These are phyloP conservation scores for Hypoxylon rubiginosum DNA, from an alignment of 2,329 filamentous ascomycete species.

Conservation along the genomic window DNA sequence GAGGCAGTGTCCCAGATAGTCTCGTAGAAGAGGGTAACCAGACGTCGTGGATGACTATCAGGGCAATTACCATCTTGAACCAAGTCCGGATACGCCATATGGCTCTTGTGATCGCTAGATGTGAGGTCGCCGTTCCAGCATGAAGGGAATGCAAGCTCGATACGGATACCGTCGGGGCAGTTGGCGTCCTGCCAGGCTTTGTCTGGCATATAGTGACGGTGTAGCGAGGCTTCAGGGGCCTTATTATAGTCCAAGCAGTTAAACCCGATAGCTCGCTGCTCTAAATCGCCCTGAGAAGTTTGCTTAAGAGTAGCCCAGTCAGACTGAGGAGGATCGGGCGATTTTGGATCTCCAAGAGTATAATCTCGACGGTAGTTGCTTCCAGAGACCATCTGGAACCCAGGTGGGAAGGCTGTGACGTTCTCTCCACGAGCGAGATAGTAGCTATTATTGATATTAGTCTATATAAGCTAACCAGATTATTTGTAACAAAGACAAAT, in stretches of 20 bases:
- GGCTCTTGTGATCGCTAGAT: conserved; percentile 68
- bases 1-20: conserved; percentile 84
- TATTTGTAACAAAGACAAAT: not conserved
- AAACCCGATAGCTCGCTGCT: conserved; percentile 89
- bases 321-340: conserved; percentile 75
- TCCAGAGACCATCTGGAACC: conserved; percentile 87
- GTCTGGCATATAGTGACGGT: conserved; percentile 84
- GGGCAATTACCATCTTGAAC: conserved; percentile 85
- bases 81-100: conserved; percentile 83
- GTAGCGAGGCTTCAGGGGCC: conserved; percentile 78
- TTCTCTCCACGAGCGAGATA: conserved; percentile 78
- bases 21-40: conserved; percentile 86
- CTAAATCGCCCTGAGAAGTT: conserved; percentile 75
- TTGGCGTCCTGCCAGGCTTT: conserved; percentile 84
- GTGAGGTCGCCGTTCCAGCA: conserved; percentile 86
- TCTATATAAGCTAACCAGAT: not conserved
- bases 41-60: conserved; percentile 72
- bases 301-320: conserved; percentile 74
- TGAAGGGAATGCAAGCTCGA: conserved; percentile 89
- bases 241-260: conserved; percentile 90
- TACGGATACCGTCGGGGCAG: conserved; percentile 83
- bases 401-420: conserved; percentile 79
- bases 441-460: conserved; percentile 69
- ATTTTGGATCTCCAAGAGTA: conserved; percentile 74
- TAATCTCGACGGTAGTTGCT: conserved; percentile 77